Percentiles rank a stretch among this genome's conserved stretches.
Evolutionary conservation across 192 early-diverging fungal genomes (phyloP).

Genomic region (Pilaira anomala): DNA sequence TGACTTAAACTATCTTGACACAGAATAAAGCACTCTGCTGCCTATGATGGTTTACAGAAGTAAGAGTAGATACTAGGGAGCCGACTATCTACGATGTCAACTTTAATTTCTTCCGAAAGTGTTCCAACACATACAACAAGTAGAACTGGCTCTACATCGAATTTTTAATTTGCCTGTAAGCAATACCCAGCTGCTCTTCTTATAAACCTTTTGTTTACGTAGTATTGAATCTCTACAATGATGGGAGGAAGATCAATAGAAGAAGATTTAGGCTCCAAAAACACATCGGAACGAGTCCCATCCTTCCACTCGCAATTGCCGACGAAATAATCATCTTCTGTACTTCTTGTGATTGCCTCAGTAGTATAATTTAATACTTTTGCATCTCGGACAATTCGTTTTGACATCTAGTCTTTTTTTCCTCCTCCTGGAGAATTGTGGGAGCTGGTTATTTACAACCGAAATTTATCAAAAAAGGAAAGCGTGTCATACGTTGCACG

Average conservation of each 20-base stretch:
- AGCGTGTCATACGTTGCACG: too few species aligned
- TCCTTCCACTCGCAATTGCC: not conserved
- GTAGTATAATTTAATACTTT: conserved; percentile 9
- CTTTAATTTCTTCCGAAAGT: not conserved
- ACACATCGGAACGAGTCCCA: conserved; percentile 1
- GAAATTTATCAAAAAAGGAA: too few species aligned
- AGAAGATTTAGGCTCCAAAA: not conserved
- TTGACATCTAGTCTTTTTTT: conserved; percentile 7
- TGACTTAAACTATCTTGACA: conserved; percentile 6
- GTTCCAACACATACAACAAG: conserved; percentile 6
- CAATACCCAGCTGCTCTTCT: not conserved
- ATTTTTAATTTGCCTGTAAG: not conserved
- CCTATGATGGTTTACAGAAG: conserved; percentile 5
- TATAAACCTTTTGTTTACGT: not conserved
- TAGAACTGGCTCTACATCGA: not conserved
- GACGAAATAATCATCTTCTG: not conserved
- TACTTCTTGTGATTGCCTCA: not conserved
- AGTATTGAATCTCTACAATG: conserved; percentile 6
- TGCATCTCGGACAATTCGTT: conserved; percentile 1
- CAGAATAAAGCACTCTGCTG: conserved; percentile 3
- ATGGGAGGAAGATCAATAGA: not conserved
- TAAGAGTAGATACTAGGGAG: not conserved
- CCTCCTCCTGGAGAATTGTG: too few species aligned
- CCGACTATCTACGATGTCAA: not conserved
- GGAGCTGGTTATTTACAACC: too few species aligned